These are phyloP conservation scores for Tylopilus sp. DNA, from an alignment of 768 basidiomycete species.

Conservation along the genomic window DNA sequence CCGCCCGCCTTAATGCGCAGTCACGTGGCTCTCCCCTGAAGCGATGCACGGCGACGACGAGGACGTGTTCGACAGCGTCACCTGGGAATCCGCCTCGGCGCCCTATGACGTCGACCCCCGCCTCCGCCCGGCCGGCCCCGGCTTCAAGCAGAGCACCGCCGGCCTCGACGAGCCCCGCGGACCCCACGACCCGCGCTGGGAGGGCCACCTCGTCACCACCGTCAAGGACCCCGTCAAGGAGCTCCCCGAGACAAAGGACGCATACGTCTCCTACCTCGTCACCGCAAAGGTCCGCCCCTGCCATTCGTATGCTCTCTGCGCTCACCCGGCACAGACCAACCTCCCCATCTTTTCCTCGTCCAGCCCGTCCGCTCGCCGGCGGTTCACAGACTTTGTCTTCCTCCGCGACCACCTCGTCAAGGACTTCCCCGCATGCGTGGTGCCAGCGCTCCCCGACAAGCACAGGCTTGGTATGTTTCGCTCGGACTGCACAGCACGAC, in stretches of 20 bases:
- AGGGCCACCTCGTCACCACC: slow-evolving; percentile 75
- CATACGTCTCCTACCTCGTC: slow-evolving; percentile 93
- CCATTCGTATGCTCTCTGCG: not conserved
- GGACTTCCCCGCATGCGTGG: slow-evolving; percentile 97
- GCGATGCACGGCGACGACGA: slow-evolving; percentile 82
- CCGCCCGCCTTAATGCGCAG: slow-evolving; percentile 6
- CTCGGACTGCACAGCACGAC: not conserved
- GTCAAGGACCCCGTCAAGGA: slow-evolving; percentile 96
- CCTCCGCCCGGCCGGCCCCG: slow-evolving; percentile 53
- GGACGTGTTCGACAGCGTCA: slow-evolving; percentile 88
- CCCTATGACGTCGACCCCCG: slow-evolving; percentile 48
- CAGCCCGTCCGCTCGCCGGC: slow-evolving; percentile 74
- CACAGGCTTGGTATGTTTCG: slow-evolving; percentile 79
- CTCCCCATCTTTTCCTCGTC: slow-evolving; percentile 78
- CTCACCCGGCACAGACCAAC: slow-evolving; percentile 64
- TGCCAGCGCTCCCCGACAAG: slow-evolving; percentile 94
- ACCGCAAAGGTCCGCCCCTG: slow-evolving; percentile 73
- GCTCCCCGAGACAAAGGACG: slow-evolving; percentile 94
- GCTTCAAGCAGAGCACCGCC: slow-evolving; percentile 77
- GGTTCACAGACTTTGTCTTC: slow-evolving; percentile 98
- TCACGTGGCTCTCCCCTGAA: slow-evolving; percentile 24
- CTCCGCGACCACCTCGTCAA: slow-evolving; percentile 81
- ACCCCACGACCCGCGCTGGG: slow-evolving; percentile 87
- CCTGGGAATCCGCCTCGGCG: slow-evolving; percentile 77
- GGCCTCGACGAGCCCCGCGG: slow-evolving; percentile 61